phyloP scores from a whole-genome alignment of 2,329 filamentous ascomycete species.

The Zopfia rhizophila region DNA sequence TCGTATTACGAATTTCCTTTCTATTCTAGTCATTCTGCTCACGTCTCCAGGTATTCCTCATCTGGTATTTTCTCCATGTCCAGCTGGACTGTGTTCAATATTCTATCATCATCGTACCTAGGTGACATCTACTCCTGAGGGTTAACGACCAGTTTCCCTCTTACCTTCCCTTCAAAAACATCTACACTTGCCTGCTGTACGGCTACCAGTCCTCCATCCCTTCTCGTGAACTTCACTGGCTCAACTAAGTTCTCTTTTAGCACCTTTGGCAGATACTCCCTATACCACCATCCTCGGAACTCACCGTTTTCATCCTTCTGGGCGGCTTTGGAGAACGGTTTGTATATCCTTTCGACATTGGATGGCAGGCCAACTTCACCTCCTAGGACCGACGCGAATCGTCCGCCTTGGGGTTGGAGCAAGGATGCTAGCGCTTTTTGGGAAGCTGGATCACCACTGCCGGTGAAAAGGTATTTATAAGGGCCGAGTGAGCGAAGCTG shows the following conservation, averaged over 20 bases:
- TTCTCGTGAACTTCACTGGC: conserved; percentile 33
- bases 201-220: conserved; percentile 32
- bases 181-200: conserved; percentile 36
- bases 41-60: conserved; percentile 9
- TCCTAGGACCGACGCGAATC: conserved; percentile 35
- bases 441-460: conserved; percentile 35
- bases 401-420: conserved; percentile 30
- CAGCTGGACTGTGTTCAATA: no score
- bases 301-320: conserved; percentile 32
- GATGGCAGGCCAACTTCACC: conserved; percentile 31
- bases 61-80: conserved; percentile 3
- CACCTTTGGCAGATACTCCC: conserved; percentile 37
- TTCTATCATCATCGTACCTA: no score
- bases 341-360: conserved; percentile 36
- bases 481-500: conserved; percentile 31
- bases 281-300: conserved; percentile 38
- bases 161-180: conserved; percentile 34
- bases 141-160: conserved; percentile 35
- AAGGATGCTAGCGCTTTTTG: conserved; percentile 37
- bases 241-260: conserved; percentile 32
- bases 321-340: conserved; percentile 38
- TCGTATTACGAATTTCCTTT: conserved; percentile 4
- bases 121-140: conserved; percentile 36
- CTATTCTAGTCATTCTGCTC: conserved; percentile 16
- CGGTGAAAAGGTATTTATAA: conserved; percentile 40